Conservation (phyloP, 2,329 filamentous ascomycete genomes). For the Xylariomycetidae sp. region DNA sequence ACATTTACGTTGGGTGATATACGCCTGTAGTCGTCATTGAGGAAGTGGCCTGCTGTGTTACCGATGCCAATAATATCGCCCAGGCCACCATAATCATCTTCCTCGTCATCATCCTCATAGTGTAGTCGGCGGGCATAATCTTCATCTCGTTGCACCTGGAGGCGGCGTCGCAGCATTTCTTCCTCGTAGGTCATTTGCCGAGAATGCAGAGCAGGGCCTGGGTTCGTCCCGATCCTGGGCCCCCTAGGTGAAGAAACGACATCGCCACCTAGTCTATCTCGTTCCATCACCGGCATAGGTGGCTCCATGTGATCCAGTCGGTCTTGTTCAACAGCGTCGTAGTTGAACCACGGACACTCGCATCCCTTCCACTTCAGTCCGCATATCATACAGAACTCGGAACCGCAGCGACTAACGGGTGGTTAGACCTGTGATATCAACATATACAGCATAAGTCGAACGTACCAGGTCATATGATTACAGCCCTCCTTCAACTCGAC, state of each 20-base stretch:
- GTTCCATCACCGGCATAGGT: slow-evolving; percentile 33
- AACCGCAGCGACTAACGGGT: slow-evolving; percentile 59
- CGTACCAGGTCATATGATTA: slow-evolving; percentile 84
- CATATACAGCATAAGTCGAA: slow-evolving; percentile 9
- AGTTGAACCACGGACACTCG: slow-evolving; percentile 76
- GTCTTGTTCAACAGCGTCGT: slow-evolving; percentile 50
- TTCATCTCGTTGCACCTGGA: slow-evolving; percentile 44
- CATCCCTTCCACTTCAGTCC: slow-evolving; percentile 79
- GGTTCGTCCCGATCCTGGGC: slow-evolving; percentile 21
- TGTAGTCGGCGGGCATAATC: slow-evolving; percentile 33
- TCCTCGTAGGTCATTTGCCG: slow-evolving; percentile 40
- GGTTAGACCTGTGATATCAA: slow-evolving; percentile 15
- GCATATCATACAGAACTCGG: slow-evolving; percentile 85
- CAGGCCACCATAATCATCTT: slow-evolving; percentile 33
- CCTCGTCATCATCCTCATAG: slow-evolving; percentile 30
- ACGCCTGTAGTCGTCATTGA: slow-evolving; percentile 55
- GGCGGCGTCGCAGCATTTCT: slow-evolving; percentile 38
- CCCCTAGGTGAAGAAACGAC: slow-evolving; percentile 22
- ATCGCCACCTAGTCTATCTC: slow-evolving; percentile 28
- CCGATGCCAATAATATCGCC: slow-evolving; percentile 40
- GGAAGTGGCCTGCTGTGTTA: slow-evolving; percentile 52
- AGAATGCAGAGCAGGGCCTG: slow-evolving; percentile 18
- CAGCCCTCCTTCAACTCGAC: slow-evolving; percentile 79
- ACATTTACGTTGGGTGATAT: slow-evolving; percentile 32
- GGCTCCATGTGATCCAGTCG: slow-evolving; percentile 49